Conservation (phyloP, 768 basidiomycete genomes). For the Dioszegia aurantiaca region DNA sequence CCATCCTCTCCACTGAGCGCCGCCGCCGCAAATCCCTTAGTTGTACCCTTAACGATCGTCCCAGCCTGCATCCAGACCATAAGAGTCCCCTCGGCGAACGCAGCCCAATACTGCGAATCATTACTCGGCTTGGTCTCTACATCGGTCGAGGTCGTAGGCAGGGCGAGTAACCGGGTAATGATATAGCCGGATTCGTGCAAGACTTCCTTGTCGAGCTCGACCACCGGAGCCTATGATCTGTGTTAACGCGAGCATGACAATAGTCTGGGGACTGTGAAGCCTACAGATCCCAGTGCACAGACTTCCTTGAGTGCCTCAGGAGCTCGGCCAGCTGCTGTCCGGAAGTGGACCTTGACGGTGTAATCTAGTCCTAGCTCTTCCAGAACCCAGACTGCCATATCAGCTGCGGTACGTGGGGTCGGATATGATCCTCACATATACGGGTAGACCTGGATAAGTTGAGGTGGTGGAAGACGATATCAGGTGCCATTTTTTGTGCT, state of each 20-base stretch:
- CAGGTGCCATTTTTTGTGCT: constrained; percentile 7
- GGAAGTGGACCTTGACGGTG: constrained; percentile 43
- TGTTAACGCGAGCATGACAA: neutral
- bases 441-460: constrained; percentile 44
- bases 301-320: constrained; percentile 40
- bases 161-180: constrained; percentile 29
- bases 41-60: constrained; percentile 8
- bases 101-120: constrained; percentile 36
- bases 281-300: constrained; percentile 40
- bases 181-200: constrained; percentile 41
- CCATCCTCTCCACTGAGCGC: constrained; percentile 5
- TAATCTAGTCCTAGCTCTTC: constrained; percentile 47
- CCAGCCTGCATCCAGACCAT: constrained; percentile 42
- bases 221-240: constrained; percentile 24
- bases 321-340: constrained; percentile 25
- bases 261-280: neutral
- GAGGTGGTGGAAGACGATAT: constrained; percentile 48
- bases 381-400: constrained; percentile 41
- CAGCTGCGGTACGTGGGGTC: neutral
- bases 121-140: constrained; percentile 22
- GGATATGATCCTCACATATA: constrained; percentile 37
- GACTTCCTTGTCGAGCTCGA: constrained; percentile 28
- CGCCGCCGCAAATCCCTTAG: neutral
- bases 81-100: constrained; percentile 43
- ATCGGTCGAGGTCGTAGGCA: constrained; percentile 6